A percentile compares a stretch with the other conserved stretches of the same genome.
Conservation (phyloP, 192 early-diverging fungal genomes). For the Kickxella alabastrina region DNA sequence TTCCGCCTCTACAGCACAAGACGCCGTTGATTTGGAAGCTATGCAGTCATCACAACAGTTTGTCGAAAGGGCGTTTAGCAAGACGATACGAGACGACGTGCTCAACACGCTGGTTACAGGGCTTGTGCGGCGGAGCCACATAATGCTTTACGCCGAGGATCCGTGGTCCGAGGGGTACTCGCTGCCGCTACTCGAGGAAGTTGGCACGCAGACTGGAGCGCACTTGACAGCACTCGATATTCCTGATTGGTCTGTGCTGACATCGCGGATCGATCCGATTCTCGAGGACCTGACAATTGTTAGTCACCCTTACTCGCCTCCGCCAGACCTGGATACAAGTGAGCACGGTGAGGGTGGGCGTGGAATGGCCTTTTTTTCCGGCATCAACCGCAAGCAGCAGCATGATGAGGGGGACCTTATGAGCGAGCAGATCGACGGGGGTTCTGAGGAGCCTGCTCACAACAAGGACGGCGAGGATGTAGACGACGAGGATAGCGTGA, state of each 20-base stretch:
- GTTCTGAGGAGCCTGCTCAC: neutral
- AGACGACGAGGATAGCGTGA: conserved; percentile 5
- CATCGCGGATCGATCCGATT: conserved; percentile 40
- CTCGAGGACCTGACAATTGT: conserved; percentile 50
- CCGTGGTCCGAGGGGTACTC: conserved; percentile 51
- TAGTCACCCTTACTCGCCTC: conserved; percentile 45
- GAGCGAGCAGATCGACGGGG: conserved; percentile 11
- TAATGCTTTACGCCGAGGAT: conserved; percentile 43
- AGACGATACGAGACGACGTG: conserved; percentile 21
- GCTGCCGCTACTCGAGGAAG: conserved; percentile 16
- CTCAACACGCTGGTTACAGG: conserved; percentile 27
- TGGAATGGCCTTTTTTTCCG: conserved; percentile 45
- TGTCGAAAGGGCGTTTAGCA: conserved; percentile 19
- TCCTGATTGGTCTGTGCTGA: conserved; percentile 39
- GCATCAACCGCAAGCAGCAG: conserved; percentile 20
- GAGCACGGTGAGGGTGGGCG: conserved; percentile 11
- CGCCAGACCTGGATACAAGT: conserved; percentile 28
- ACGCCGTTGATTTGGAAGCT: neutral
- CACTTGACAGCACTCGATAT: conserved; percentile 33
- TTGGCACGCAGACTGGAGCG: conserved; percentile 18
- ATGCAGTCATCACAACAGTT: neutral
- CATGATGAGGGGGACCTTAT: conserved; percentile 19
- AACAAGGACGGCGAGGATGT: conserved; percentile 17
- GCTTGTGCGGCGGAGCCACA: conserved; percentile 38
- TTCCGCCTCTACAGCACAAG: neutral